Base-by-base conservation (phyloP, 139 green algal genomes). In the Chlamydomonas sphaeroides region DNA sequence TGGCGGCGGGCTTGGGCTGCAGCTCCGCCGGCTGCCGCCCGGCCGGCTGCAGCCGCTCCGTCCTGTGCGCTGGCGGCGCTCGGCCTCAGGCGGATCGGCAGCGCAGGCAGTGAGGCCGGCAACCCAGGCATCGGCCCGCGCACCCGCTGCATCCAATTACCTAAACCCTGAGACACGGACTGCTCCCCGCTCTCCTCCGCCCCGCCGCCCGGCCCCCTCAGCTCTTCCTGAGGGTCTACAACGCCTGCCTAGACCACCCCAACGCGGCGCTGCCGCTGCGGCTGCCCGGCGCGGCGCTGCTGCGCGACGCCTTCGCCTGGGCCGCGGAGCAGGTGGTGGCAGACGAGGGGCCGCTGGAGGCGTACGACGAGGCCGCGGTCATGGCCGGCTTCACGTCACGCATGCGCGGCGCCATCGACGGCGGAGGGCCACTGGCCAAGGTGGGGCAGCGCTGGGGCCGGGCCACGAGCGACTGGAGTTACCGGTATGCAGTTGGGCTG, bases 181-280 rank as follows among this genome's bases (percentile, higher is more conserved):
- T 28, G 4, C 48, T 35, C 2, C 11, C 41, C 3, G 3, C 4
- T 45, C 5, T 28, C 8, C 5, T 32, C 38, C 67, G 28, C 30
- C 41, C 33, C 10, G 28, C 45, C 2, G n/a, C n/a, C n/a, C n/a
- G n/a, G n/a, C 38, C n/a, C 30, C 41, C 41, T 38, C 59, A 80
- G 74, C 10, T 39, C 59, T 80, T 70, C 59, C 59, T 80, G n/a
- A 17, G 20, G 3, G 33, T 59, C 17, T 49, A 15, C 17, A 5
- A 20, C 26, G 0, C 10, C 35, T 20, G 30, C 20, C 30, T 80
- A 4, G 59, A 80, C 2, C 59, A 70, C 59, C 57, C 56, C 56
- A 80, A 80, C 41, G n/a, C 41, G 5, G 74, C 74, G 30, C 74
- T 71, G 41, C 74, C 74, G 3, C 74, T 80, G 74, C 59, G 74